Evolutionary conservation across 2,329 filamentous ascomycete genomes (phyloP).

Genomic region (Ophiognomonia clavigignenti-juglandacearum): DNA sequence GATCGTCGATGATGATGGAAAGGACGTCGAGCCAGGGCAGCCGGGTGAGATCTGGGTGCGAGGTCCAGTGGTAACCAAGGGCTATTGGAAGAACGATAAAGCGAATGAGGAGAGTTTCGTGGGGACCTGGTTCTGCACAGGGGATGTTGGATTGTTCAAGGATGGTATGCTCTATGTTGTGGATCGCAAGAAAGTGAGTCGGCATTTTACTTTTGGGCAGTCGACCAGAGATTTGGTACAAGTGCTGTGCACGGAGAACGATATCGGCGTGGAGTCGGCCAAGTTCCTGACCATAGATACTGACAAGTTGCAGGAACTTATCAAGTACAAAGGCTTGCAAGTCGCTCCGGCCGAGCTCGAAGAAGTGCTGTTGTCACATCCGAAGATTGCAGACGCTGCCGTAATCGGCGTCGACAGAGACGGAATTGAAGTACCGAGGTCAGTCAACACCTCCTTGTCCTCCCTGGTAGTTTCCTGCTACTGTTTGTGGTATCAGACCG

Average conservation of each 20-base stretch:
- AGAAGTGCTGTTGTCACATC: constrained; percentile 35
- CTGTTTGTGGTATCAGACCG: no score
- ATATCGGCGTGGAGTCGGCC: neutral
- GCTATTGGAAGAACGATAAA: constrained; percentile 64
- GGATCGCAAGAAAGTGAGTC: constrained; percentile 63
- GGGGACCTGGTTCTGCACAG: constrained; percentile 69
- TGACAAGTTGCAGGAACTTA: constrained; percentile 45
- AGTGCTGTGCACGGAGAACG: neutral
- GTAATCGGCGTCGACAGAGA: constrained; percentile 52
- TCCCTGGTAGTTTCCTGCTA: neutral
- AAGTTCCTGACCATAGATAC: neutral
- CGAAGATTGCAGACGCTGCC: constrained; percentile 49
- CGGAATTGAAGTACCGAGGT: constrained; percentile 46
- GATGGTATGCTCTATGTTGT: constrained; percentile 70
- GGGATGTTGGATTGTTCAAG: constrained; percentile 71
- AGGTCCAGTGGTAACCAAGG: constrained; percentile 67
- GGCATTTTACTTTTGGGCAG: neutral
- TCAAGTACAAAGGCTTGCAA: constrained; percentile 59
- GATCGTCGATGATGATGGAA: constrained; percentile 34
- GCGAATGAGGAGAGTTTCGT: constrained; percentile 58
- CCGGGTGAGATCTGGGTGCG: constrained; percentile 63
- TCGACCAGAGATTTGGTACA: neutral
- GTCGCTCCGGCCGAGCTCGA: constrained; percentile 64
- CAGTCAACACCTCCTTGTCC: constrained; percentile 32
- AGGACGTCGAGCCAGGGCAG: constrained; percentile 33